Base-by-base conservation (phyloP, 441 rosid species). In the Dalechampia spathulata region DNA sequence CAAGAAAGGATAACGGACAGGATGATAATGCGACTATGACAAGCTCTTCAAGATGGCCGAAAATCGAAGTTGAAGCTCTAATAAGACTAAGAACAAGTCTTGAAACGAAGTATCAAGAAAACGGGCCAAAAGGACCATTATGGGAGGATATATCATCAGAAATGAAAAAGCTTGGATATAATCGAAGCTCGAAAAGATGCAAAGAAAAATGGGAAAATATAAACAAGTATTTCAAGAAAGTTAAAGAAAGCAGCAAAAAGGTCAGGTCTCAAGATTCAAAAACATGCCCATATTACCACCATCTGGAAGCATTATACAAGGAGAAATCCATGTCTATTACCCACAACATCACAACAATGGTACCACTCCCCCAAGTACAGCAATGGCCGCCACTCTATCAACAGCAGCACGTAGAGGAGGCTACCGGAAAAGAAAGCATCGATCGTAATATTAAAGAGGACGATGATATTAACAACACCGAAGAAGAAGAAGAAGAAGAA, bases 161-260 rank as follows among this genome's bases (percentile, higher is more conserved):
- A 12, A 85, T 87, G 96, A 64, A 54, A 22, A 65, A 75, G 41
- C 55, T 79, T 74, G 94, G 94, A 0, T 83, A 81, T 70, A 75
- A 70, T 37, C 72, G 90, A 65, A 81, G 56, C 60, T 55, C 94
- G 16, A 86, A 86, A 65, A 67, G 90, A 57, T 85, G 93, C 71
- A 85, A 85, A 55, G 93, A 85, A 65, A 85, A 85, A 62, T 86
- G 94, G 94, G 94, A 86, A 66, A 86, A 86, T 72, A 86, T 86
- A 62, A 86, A 86, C 73, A 86, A 86, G 64, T 83, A 86, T 69
- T 86, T 72, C 80, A 86, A 86, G 75, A 86, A 86, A 58, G 94
- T 86, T 2, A 86, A 85, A 66, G 94, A 86, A 60, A 79, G 87
- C 60, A 76, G 78, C 66, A 86, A 83, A 80, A 72, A 75, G 64